phyloP scores from a whole-genome alignment of 768 basidiomycete species.

The Lactarius akahatsu region DNA sequence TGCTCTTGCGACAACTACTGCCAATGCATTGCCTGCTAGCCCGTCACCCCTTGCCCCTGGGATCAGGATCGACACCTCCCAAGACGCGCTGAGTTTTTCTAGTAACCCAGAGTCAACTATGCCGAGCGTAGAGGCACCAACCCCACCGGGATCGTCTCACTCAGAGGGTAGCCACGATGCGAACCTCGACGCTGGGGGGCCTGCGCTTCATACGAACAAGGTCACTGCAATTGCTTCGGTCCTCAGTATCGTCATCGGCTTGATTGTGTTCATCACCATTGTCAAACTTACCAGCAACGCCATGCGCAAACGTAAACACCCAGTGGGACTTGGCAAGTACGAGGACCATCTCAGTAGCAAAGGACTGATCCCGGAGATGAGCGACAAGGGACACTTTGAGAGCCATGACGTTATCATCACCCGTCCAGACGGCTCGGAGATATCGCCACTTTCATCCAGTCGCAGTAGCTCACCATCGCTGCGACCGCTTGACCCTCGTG shows the following conservation, averaged over 20 bases:
- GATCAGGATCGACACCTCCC: slow-evolving; percentile 12
- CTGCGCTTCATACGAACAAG: slow-evolving; percentile 19
- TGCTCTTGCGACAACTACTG: background rate
- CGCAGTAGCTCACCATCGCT: slow-evolving; percentile 18
- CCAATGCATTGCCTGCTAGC: slow-evolving; percentile 9
- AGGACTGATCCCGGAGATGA: slow-evolving; percentile 20
- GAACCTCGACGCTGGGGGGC: slow-evolving; percentile 3
- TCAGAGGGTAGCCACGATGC: slow-evolving; percentile 2
- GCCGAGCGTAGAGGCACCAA: slow-evolving; percentile 5
- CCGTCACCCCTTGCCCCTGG: slow-evolving; percentile 1
- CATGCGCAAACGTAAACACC: slow-evolving; percentile 24
- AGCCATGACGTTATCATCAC: slow-evolving; percentile 25
- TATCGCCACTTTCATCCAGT: slow-evolving; percentile 14
- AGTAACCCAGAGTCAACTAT: slow-evolving; percentile 13
- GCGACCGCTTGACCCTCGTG: slow-evolving; percentile 3
- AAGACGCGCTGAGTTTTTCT: slow-evolving; percentile 11
- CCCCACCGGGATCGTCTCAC: background rate
- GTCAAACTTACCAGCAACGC: slow-evolving; percentile 27
- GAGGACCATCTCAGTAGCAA: slow-evolving; percentile 23
- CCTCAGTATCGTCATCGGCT: slow-evolving; percentile 23
- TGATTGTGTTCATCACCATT: slow-evolving; percentile 23
- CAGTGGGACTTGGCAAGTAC: slow-evolving; percentile 15
- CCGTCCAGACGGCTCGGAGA: slow-evolving; percentile 25
- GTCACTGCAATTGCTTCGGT: slow-evolving; percentile 22
- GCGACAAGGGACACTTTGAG: slow-evolving; percentile 19